Evolutionary conservation across 768 basidiomycete genomes (phyloP).

Genomic region (Mycena floridula): DNA sequence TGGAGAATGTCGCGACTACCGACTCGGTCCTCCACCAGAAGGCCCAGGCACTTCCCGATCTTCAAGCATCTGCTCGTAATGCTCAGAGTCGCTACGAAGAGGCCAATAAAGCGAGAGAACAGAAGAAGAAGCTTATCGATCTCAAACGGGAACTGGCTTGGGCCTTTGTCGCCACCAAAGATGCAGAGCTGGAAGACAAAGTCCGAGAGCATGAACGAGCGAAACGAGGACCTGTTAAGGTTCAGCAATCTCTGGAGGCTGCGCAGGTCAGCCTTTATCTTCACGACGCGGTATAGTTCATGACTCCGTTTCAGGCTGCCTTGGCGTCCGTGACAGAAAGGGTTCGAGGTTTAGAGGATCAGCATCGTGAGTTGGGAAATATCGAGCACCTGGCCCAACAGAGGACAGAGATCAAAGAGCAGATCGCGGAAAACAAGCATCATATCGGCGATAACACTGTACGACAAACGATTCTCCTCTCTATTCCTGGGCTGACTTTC

Average conservation of each 20-base stretch:
- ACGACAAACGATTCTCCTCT: conserved; percentile 9
- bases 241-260: conserved; percentile 29
- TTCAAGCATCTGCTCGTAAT: conserved; percentile 52
- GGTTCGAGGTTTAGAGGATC: conserved; percentile 31
- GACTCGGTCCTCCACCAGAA: conserved; percentile 62
- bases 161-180: conserved; percentile 74
- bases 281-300: too few relatives aligned
- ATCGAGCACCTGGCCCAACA: conserved; percentile 37
- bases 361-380: conserved; percentile 35
- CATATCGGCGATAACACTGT: conserved; percentile 41
- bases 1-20: conserved; percentile 67
- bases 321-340: too few relatives aligned
- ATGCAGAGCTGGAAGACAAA: conserved; percentile 42
- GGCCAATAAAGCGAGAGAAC: conserved; percentile 67
- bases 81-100: conserved; percentile 60
- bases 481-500: conserved; percentile 1
- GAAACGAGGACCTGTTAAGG: conserved; percentile 30
- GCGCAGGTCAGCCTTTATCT: conserved; percentile 32
- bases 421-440: conserved; percentile 41
- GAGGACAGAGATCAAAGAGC: conserved; percentile 26
- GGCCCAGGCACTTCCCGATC: conserved; percentile 72
- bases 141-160: conserved; percentile 82
- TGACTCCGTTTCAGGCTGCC: too few relatives aligned
- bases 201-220: conserved; percentile 33
- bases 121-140: conserved; percentile 59